Conservation (phyloP, 2,329 filamentous ascomycete genomes). For the Cercospora sojina region DNA sequence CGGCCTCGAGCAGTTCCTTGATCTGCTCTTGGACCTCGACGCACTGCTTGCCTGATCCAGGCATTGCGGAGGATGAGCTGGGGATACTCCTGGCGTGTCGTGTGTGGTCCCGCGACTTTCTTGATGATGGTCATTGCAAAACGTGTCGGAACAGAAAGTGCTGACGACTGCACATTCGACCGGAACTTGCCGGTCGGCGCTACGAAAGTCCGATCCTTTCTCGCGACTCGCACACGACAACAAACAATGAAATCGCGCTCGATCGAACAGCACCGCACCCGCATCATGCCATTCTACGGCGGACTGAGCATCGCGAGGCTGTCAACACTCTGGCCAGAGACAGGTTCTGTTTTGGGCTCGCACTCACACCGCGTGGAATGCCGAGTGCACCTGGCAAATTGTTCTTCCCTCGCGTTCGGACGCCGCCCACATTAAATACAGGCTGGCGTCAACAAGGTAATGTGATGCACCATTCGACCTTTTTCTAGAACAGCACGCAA, state of each 20-base stretch:
- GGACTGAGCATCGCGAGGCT: neutral
- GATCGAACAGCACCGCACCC: neutral
- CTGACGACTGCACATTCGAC: neutral
- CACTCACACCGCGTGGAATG: neutral
- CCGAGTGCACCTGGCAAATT: slow-evolving; percentile 9
- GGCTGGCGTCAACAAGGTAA: neutral
- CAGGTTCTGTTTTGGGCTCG: neutral
- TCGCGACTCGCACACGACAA: neutral
- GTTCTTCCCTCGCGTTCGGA: slow-evolving; percentile 6
- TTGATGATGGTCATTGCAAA: slow-evolving; percentile 4
- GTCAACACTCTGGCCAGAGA: neutral
- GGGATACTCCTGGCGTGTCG: slow-evolving; percentile 11
- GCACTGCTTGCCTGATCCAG: slow-evolving; percentile 35
- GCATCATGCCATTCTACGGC: neutral
- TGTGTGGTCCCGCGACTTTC: slow-evolving; percentile 7
- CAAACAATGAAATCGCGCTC: neutral
- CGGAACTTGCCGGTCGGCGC: neutral
- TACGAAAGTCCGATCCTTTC: neutral
- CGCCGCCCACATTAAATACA: neutral
- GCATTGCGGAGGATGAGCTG: slow-evolving; percentile 25
- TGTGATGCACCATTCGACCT: neutral
- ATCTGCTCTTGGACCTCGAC: slow-evolving; percentile 35
- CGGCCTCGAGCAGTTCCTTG: slow-evolving; percentile 37
- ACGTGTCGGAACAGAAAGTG: slow-evolving; percentile 12
- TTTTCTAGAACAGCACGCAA: neutral